Conservation (phyloP, 352 stramenopile genomes). For the Phytophthora tubulina region DNA sequence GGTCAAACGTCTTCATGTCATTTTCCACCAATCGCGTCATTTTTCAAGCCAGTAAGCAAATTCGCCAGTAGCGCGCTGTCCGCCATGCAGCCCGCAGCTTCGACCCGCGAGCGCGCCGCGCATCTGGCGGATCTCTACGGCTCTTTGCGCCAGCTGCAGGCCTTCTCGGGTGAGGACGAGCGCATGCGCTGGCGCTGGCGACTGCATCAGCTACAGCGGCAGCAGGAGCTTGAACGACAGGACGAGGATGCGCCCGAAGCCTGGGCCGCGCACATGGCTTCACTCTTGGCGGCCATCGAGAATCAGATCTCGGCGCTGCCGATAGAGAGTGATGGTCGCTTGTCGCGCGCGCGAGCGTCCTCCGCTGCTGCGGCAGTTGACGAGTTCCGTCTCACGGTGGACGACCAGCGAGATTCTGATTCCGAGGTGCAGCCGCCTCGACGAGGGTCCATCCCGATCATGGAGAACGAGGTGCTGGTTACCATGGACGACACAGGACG, state of each 20-base stretch:
- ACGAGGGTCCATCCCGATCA: conserved; percentile 47
- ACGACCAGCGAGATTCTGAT: conserved; percentile 18
- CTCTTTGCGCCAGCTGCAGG: conserved; percentile 29
- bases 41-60: conserved; percentile 20
- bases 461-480: conserved; percentile 41
- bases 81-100: conserved; percentile 21
- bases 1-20: neutral
- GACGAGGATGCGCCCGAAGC: conserved; percentile 26
- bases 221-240: conserved; percentile 38
- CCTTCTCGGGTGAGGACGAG: conserved; percentile 46
- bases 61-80: conserved; percentile 19
- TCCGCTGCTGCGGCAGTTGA: conserved; percentile 27
- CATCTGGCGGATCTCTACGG: conserved; percentile 38
- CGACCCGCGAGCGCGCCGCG: conserved; percentile 32
- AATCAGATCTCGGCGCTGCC: conserved; percentile 43
- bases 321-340: conserved; percentile 31
- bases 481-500: conserved; percentile 33
- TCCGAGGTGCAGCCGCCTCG: conserved; percentile 1
- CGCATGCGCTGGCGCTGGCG: conserved; percentile 51
- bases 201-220: conserved; percentile 47
- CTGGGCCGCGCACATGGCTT: conserved; percentile 36
- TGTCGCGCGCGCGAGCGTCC: conserved; percentile 8
- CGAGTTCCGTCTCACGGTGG: conserved; percentile 36
- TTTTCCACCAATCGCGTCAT: conserved; percentile 23
- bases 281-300: conserved; percentile 44